phyloP scores from a whole-genome alignment of 106 monocot species.

The Platanthera guangdongensis region DNA sequence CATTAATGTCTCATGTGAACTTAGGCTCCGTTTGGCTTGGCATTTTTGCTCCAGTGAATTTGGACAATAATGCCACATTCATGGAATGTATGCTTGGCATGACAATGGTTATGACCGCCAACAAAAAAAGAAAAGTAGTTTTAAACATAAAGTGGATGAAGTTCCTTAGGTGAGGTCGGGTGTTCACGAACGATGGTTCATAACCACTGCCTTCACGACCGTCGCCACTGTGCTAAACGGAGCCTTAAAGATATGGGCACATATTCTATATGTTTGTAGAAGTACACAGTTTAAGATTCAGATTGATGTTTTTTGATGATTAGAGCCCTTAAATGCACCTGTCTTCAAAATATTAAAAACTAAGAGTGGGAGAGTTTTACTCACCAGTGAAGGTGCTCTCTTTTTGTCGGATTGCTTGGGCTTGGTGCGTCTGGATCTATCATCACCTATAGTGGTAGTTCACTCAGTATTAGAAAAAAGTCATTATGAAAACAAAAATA shows the following conservation, averaged over 20 bases:
- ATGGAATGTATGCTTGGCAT: no score
- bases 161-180: no score
- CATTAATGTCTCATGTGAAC: neutral
- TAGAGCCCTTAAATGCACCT: neutral
- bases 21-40: neutral
- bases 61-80: no score
- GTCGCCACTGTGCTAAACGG: no score
- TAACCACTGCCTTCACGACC: no score
- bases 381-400: slow-evolving; percentile 46
- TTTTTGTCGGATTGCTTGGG: slow-evolving; percentile 44
- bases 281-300: neutral
- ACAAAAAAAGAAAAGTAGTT: no score
- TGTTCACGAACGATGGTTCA: no score
- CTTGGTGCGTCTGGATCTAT: slow-evolving; percentile 55
- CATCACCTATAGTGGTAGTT: slow-evolving; percentile 33
- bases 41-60: no score
- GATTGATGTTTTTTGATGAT: neutral
- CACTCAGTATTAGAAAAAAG: neutral
- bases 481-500: neutral
- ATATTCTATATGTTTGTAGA: neutral
- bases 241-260: neutral
- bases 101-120: no score
- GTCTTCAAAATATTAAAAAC: neutral
- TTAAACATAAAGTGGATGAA: no score
- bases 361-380: neutral